Base-by-base conservation (phyloP, 2,329 filamentous ascomycete species). In the Ambrosiella beaveri region DNA sequence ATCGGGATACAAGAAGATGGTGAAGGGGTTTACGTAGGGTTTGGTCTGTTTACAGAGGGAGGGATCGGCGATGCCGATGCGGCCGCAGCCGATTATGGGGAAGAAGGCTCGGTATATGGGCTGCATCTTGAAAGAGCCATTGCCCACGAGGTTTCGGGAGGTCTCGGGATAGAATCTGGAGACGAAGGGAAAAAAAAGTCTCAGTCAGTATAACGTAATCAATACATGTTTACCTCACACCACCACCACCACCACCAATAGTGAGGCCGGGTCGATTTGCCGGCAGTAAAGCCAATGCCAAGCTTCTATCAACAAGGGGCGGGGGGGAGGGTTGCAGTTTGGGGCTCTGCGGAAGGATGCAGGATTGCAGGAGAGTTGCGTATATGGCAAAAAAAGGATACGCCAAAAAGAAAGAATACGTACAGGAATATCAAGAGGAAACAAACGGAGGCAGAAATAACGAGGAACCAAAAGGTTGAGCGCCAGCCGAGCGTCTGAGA, bases 381-480 rank as follows among this genome's bases (percentile, higher is more conserved):
- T 19, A 17, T 15, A 17, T 52, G 35, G 49, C 12, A 27, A 52
- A 36, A 51, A 8, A 13, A 52, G 49, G 13, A 36, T 15, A 47
- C 11, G 44, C 2, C 9, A 47, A 47, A n/a, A 12, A 35, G 13
- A 7, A 36, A 3, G 49, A 11, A 36, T 13, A 51, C 57, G 38
- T 36, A 59, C 58, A 65, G 45, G 2, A 70, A 56, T 40, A 72
- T 68, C 2, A 69, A 64, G 1, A 69, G 39, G 35, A 71, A 63
- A 56, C 68, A 71, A 1, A 64, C 64, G 0, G 67, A 71, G 0
- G 71, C 66, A 54, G 74, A 67, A 17, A 79, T 76, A 37, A 72
- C 66, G 3, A 80, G 67, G 59, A 78, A 75, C 74, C 75, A 79
- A 62, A 79, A 80, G 6, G 79, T 71, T 1, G 70, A 68, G 44